These are phyloP conservation scores for Trichophyton simii DNA, from an alignment of 2,329 filamentous ascomycete genomes.

Conservation along the genomic window DNA sequence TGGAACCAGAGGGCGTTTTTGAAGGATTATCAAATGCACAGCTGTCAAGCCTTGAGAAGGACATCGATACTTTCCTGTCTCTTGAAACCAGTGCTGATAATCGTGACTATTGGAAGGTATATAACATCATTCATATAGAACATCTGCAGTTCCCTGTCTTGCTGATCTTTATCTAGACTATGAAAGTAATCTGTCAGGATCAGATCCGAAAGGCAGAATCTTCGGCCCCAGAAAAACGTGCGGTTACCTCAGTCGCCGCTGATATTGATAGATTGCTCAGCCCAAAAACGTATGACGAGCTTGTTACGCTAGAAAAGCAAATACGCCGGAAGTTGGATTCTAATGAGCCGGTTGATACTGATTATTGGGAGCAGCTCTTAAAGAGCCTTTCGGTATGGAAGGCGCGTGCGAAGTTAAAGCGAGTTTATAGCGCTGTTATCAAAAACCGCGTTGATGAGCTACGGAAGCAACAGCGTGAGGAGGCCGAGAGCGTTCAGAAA, in stretches of 20 bases:
- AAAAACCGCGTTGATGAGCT: constrained; percentile 55
- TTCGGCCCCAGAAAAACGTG: constrained; percentile 53
- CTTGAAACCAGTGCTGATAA: constrained; percentile 70
- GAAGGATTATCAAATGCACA: constrained; percentile 56
- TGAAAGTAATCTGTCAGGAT: constrained; percentile 73
- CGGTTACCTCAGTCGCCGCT: constrained; percentile 66
- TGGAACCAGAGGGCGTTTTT: constrained; percentile 70
- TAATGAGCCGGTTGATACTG: constrained; percentile 84
- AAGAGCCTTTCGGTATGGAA: constrained; percentile 81
- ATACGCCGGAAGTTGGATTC: constrained; percentile 76
- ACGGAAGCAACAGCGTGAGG: constrained; percentile 53
- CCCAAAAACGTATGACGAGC: constrained; percentile 73
- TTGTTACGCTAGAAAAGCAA: constrained; percentile 76
- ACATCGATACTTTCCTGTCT: constrained; percentile 66
- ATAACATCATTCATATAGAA: constrained; percentile 12
- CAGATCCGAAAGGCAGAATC: constrained; percentile 54
- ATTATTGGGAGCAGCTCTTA: constrained; percentile 94
- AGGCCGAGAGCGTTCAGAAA: constrained; percentile 45
- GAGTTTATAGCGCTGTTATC: constrained; percentile 64
- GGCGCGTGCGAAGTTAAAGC: constrained; percentile 70
- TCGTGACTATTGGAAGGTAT: constrained; percentile 70
- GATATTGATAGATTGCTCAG: constrained; percentile 80
- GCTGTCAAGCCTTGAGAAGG: constrained; percentile 63
- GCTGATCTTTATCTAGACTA: constrained; percentile 41
- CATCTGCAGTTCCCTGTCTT: neutral